phyloP scores from a whole-genome alignment of 1,284 basidiomycete species.

The Sporisorium iseilematis-ciliati region DNA sequence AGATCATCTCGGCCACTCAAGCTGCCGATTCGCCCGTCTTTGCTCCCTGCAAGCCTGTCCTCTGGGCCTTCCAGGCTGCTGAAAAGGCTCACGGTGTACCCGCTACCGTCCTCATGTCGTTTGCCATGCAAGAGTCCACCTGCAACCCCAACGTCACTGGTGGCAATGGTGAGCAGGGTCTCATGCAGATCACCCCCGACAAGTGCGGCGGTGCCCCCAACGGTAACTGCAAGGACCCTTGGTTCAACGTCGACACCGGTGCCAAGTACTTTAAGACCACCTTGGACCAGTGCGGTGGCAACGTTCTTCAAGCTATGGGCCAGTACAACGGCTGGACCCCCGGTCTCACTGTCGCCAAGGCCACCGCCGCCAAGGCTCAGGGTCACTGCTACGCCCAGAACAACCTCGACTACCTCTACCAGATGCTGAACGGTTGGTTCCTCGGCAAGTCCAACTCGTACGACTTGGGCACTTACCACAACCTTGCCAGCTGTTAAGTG shows the following conservation, averaged over 20 bases:
- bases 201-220: conserved; percentile 56
- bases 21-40: conserved; percentile 51
- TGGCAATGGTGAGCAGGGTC: conserved; percentile 58
- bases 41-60: conserved; percentile 46
- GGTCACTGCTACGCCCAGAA: conserved; percentile 56
- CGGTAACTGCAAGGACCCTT: conserved; percentile 53
- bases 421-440: conserved; percentile 60
- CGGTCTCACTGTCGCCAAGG: conserved; percentile 47
- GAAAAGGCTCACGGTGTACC: conserved; percentile 45
- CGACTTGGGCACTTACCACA: conserved; percentile 44
- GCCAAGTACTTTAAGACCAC: conserved; percentile 57
- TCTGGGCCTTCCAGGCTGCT: conserved; percentile 53
- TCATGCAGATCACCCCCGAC: conserved; percentile 64
- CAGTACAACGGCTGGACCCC: conserved; percentile 60
- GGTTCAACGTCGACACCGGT: conserved; percentile 55
- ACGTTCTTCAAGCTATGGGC: conserved; percentile 49
- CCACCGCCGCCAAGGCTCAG: conserved; percentile 39
- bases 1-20: conserved; percentile 37
- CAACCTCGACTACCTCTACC: conserved; percentile 62
- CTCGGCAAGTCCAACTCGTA: conserved; percentile 48
- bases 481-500: conserved; percentile 34
- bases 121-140: conserved; percentile 62
- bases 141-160: conserved; percentile 57
- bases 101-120: conserved; percentile 57
- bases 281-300: conserved; percentile 43